Evolutionary conservation across 257 asterid genomes (phyloP).

Genomic region (Lavandula angustifolia): DNA sequence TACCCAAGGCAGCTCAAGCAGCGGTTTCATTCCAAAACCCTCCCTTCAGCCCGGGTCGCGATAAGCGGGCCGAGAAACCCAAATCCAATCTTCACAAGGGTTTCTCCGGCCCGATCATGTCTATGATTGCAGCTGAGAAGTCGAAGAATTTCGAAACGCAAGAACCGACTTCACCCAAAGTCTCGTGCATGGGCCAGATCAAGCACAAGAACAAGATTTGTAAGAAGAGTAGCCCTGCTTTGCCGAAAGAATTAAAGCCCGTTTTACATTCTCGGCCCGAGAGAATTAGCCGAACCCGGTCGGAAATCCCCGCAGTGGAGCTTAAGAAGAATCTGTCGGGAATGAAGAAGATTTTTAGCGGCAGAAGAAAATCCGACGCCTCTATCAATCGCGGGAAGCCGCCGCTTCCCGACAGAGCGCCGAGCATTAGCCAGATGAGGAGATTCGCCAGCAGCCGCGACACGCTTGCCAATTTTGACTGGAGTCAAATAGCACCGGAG

Average conservation of each 20-base stretch:
- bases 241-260: conserved; percentile 33
- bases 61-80: conserved; percentile 33
- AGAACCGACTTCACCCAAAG: conserved; percentile 61
- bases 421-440: conserved; percentile 58
- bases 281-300: conserved; percentile 22
- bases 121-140: conserved; percentile 38
- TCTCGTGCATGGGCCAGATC: conserved; percentile 68
- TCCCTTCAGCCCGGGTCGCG: conserved; percentile 44
- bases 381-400: conserved; percentile 23
- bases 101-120: conserved; percentile 40
- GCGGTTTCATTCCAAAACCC: conserved; percentile 48
- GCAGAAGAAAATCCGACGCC: conserved; percentile 41
- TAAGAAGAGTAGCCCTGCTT: conserved; percentile 5
- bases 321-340: conserved; percentile 40
- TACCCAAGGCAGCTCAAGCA: conserved; percentile 44
- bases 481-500: conserved; percentile 44
- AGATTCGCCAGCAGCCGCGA: conserved; percentile 75
- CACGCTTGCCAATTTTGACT: conserved; percentile 57
- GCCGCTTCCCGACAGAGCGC: conserved; percentile 37
- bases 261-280: conserved; percentile 7
- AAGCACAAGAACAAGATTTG: conserved; percentile 41
- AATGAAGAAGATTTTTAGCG: conserved; percentile 34
- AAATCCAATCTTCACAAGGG: conserved; percentile 30
- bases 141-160: conserved; percentile 41
- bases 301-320: conserved; percentile 31